phyloP scores from a whole-genome alignment of 495 filamentous ascomycete genomes.

The Pyrenopolyporus hunteri region DNA sequence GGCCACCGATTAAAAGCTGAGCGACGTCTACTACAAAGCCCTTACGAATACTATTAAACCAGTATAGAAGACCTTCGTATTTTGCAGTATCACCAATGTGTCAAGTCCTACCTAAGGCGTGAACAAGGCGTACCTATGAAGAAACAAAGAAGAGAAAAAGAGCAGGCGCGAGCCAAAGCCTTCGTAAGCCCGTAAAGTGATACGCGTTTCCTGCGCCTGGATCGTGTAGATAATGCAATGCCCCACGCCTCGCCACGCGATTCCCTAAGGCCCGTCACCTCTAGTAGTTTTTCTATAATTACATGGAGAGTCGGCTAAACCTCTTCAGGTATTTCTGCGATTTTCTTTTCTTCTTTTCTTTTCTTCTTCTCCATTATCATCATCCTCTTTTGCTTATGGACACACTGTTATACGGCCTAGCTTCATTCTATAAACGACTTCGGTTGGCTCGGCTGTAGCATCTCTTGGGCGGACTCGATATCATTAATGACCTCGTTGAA shows the following conservation, averaged over 20 bases:
- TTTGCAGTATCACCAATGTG: slow-evolving; percentile 8
- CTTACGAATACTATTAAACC: not conserved
- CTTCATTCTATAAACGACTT: not conserved
- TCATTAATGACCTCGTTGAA: slow-evolving; percentile 85
- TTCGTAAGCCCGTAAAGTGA: slow-evolving; percentile 10
- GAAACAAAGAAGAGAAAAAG: slow-evolving; percentile 5
- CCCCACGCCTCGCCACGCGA: not conserved
- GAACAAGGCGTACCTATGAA: slow-evolving; percentile 1
- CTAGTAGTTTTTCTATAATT: slow-evolving; percentile 23
- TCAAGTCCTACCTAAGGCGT: slow-evolving; percentile 17
- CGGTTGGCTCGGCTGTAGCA: slow-evolving; percentile 41
- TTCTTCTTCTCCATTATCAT: not conserved
- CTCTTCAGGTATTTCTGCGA: not conserved
- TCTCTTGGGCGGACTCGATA: slow-evolving; percentile 71
- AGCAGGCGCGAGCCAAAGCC: slow-evolving; percentile 21
- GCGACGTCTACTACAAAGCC: no score
- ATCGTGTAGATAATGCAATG: slow-evolving; percentile 1
- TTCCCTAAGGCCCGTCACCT: not conserved
- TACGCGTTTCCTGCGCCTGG: slow-evolving; percentile 16
- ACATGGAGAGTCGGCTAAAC: not conserved
- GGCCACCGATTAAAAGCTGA: no score
- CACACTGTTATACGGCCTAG: no score
- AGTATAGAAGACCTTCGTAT: not conserved
- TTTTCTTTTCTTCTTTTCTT: not conserved
- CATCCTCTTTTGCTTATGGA: no score